Conservation (phyloP, 768 basidiomycete genomes). For the Suillus discolor region DNA sequence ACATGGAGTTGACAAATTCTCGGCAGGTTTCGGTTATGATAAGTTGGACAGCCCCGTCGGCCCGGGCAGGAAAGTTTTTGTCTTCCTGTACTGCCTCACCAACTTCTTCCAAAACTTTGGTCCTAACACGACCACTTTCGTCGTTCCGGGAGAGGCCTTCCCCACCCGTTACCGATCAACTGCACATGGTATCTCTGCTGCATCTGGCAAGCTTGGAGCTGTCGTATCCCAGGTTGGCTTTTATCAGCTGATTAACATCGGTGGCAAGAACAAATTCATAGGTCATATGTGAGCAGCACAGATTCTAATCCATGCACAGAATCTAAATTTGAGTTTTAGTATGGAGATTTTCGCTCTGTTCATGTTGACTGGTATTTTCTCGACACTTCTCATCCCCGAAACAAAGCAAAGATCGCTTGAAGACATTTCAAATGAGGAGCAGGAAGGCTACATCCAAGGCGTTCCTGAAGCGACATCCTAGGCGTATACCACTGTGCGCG, state of each 20-base stretch:
- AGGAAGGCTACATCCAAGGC: conserved; percentile 54
- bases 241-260: conserved; percentile 64
- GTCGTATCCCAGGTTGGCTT: conserved; percentile 82
- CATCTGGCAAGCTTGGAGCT: conserved; percentile 82
- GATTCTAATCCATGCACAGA: conserved; percentile 5
- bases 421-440: conserved; percentile 73
- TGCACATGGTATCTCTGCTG: conserved; percentile 83
- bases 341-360: conserved; percentile 83
- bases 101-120: conserved; percentile 93
- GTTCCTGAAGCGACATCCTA: no score
- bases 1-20: conserved; percentile 10
- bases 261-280: conserved; percentile 62
- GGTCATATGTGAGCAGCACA: conserved; percentile 61
- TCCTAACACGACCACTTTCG: conserved; percentile 78
- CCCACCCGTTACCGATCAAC: conserved; percentile 89
- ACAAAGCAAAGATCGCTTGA: conserved; percentile 70
- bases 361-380: conserved; percentile 85
- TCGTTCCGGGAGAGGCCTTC: conserved; percentile 83
- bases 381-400: conserved; percentile 80
- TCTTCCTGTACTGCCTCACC: conserved; percentile 81
- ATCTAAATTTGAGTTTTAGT: conserved; percentile 34
- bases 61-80: conserved; percentile 57
- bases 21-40: conserved; percentile 66
- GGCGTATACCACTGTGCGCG: no score
- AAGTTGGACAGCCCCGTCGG: conserved; percentile 49